phyloP scores from a whole-genome alignment of 129 eudicot genomes.

The Arctium lappa region DNA sequence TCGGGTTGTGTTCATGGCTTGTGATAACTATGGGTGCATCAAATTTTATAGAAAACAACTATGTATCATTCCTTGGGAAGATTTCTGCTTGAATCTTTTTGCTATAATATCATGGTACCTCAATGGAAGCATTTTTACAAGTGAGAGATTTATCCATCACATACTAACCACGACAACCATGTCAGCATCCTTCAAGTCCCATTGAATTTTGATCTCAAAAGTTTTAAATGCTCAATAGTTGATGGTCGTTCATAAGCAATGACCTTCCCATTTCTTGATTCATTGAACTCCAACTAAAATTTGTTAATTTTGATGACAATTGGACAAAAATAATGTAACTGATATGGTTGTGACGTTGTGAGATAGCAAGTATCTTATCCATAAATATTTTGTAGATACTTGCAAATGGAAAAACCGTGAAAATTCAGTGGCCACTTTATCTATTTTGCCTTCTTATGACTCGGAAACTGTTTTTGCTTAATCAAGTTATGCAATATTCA shows the following conservation, averaged over 20 bases:
- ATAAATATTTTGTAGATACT: neutral
- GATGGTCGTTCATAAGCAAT: neutral
- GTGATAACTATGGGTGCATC: neutral
- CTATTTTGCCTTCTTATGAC: conserved; percentile 4
- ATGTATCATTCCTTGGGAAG: neutral
- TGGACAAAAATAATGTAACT: too few species aligned
- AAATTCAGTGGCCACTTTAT: neutral
- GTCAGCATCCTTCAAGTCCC: too few species aligned
- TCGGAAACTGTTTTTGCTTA: neutral
- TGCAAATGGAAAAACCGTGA: neutral
- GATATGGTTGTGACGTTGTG: too few species aligned
- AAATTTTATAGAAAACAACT: neutral
- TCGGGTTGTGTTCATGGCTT: neutral
- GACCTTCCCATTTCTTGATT: too few species aligned
- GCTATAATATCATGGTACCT: neutral
- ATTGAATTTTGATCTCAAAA: neutral
- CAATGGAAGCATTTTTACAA: neutral
- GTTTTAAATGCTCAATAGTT: neutral
- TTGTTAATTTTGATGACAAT: too few species aligned
- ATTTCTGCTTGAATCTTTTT: neutral
- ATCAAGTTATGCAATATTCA: conserved; percentile 15
- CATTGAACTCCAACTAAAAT: too few species aligned
- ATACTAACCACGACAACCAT: too few species aligned
- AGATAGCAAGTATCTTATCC: too few species aligned
- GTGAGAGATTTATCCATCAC: neutral